phyloP scores from a whole-genome alignment of 2,329 filamentous ascomycete genomes.

The Tothia fuscella region DNA sequence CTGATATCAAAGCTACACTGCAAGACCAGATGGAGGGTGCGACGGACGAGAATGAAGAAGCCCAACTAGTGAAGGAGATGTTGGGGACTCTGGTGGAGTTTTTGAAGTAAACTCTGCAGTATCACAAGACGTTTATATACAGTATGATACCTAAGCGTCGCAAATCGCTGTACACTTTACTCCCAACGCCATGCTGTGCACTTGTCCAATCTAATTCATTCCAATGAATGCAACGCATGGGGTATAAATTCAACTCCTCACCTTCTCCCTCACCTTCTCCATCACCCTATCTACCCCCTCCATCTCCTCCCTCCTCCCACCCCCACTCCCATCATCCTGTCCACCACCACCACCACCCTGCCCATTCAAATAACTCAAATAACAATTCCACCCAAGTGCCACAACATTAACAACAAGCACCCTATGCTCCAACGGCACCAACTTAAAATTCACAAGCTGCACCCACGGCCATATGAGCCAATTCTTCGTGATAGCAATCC shows the following conservation, averaged over 20 bases:
- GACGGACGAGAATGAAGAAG: slow-evolving; percentile 39
- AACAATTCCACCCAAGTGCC: slow-evolving; percentile 29
- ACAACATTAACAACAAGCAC: slow-evolving; percentile 80
- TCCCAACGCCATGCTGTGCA: no score
- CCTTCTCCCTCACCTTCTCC: slow-evolving; percentile 1
- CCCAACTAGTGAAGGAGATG: slow-evolving; percentile 47
- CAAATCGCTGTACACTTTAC: no score
- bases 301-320: neutral
- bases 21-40: slow-evolving; percentile 54
- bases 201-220: no score
- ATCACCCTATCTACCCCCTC: neutral
- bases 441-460: slow-evolving; percentile 76
- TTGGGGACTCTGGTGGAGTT: slow-evolving; percentile 46
- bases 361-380: slow-evolving; percentile 27
- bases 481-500: slow-evolving; percentile 64
- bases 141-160: no score
- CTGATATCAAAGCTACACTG: slow-evolving; percentile 53
- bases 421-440: slow-evolving; percentile 71
- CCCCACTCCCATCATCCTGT: neutral
- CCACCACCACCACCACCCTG: slow-evolving; percentile 13
- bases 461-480: slow-evolving; percentile 81
- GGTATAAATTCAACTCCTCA: no score
- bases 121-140: no score
- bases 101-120: slow-evolving; percentile 23
- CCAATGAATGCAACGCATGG: no score